Evolutionary conservation across 2,329 filamentous ascomycete species (phyloP), one percentile per base, ranked within the genome.

Genomic region (Fusarium chuoi): DNA sequence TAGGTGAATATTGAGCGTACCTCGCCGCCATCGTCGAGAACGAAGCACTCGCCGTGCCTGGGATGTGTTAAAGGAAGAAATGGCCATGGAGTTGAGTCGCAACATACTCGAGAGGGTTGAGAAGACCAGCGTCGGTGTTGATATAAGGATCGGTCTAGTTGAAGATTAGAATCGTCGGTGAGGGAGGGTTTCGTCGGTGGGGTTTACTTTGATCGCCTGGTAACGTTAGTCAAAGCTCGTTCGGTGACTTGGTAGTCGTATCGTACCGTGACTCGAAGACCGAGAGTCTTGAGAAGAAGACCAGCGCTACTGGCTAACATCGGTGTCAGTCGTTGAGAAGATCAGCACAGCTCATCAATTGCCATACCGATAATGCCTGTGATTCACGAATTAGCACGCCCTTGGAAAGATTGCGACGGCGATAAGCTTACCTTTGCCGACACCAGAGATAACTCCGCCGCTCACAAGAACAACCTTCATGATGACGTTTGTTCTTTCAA

Each of bases 31-130:
- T 96, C 94, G 77, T 94, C 90, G 65, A 96, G 89, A 55, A 98
- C 95, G 80, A 96, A 98, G 76, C 93, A 92, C 84, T 98, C 95
- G 75, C 95, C 95, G 81, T 97, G 94, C 82, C 91, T 93, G 39
- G 22, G n/a, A 46, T 2, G 24, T 49, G 42, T 77, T 60, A 77
- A 66, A 39, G 14, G 20, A 15, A 45, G 38, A 24, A 17, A 26
- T 15, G 14, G 8, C 28, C 26, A n/a, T 15, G 22, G 36, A 1
- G n/a, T 45, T n/a, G 17, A 38, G 38, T 35, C 18, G 17, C 55
- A 46, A 69, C 80, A 33, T 75, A 78, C 79, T 83, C 81, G 18
- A 81, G 76, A 12, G 82, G 82, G 36, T 74, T 75, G 44, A 81
- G 48, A 3, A 73, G 60, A 42, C 77, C 78, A 62, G 79, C 79